phyloP scores from a whole-genome alignment of 208 protist species.

The Acanthamoeba lenticulata region DNA sequence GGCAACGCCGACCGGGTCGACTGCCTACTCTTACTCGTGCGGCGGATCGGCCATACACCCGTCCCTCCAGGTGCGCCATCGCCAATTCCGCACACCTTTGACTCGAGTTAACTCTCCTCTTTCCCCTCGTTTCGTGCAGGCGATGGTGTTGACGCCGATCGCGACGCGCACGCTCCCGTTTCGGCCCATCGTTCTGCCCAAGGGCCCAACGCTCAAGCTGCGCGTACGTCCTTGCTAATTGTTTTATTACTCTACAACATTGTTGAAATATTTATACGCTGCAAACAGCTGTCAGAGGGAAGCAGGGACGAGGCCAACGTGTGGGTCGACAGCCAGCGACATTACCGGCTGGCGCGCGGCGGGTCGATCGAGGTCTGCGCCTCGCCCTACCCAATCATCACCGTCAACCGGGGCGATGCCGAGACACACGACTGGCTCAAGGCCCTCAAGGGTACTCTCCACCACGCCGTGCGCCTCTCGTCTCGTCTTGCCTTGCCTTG shows the following conservation, averaged over 20 bases:
- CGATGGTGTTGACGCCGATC: conserved; percentile 32
- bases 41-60: conserved; percentile 31
- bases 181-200: neutral
- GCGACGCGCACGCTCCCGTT: neutral
- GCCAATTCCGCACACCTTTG: neutral
- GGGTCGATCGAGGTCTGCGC: neutral
- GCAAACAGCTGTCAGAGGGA: neutral
- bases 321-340: conserved; percentile 16
- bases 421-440: conserved; percentile 13
- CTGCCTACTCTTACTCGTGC: conserved; percentile 34
- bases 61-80: neutral
- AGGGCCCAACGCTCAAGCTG: neutral
- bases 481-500: too few species aligned
- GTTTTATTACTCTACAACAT: too few species aligned
- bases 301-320: conserved; percentile 51
- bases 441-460: neutral
- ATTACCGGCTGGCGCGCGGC: neutral
- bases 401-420: neutral
- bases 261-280: too few species aligned
- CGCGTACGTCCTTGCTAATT: neutral
- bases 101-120: neutral
- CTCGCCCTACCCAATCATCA: conserved; percentile 48
- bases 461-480: too few species aligned
- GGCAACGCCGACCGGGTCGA: conserved; percentile 5
- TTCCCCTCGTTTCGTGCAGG: neutral